These are phyloP conservation scores for Exserohilum rostratum DNA, from an alignment of 2,329 filamentous ascomycete genomes.

Conservation along the genomic window DNA sequence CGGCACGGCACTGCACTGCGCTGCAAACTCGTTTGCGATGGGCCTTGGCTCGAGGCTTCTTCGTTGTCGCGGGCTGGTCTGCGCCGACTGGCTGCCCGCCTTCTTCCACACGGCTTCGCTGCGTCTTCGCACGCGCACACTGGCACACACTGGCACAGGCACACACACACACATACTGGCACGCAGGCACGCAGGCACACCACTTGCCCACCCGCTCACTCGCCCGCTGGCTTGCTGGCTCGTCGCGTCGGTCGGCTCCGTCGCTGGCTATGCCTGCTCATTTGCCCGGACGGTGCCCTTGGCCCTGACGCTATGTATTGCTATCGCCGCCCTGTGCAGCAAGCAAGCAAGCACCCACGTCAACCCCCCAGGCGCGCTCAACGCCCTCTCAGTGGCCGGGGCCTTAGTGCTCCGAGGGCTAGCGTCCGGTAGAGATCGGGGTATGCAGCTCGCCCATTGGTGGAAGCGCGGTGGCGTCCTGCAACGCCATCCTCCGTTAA, in stretches of 20 bases:
- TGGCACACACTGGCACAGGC: slow-evolving; percentile 15
- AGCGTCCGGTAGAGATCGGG: slow-evolving; percentile 45
- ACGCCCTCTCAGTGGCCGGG: slow-evolving; percentile 37
- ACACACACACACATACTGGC: slow-evolving; percentile 23
- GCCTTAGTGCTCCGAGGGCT: slow-evolving; percentile 40
- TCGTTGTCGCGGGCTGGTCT: slow-evolving; percentile 28
- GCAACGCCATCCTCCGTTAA: slow-evolving; percentile 38
- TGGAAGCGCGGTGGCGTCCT: slow-evolving; percentile 37
- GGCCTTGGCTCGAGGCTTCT: slow-evolving; percentile 30
- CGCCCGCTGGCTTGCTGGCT: slow-evolving; percentile 29
- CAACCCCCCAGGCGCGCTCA: slow-evolving; percentile 29
- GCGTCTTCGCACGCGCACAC: slow-evolving; percentile 35
- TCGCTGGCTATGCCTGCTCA: slow-evolving; percentile 22
- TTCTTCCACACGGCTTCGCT: slow-evolving; percentile 46
- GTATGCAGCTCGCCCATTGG: slow-evolving; percentile 32
- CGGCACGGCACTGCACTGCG: no score
- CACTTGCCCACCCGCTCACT: background rate
- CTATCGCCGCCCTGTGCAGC: slow-evolving; percentile 38
- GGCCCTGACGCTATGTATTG: slow-evolving; percentile 37
- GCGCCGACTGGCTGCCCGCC: slow-evolving; percentile 22
- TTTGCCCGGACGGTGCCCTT: slow-evolving; percentile 26
- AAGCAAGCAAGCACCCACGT: slow-evolving; percentile 16
- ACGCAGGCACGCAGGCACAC: slow-evolving; percentile 18
- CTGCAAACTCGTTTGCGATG: no score
- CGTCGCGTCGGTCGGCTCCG: slow-evolving; percentile 45